Evolutionary conservation across 257 asterid genomes (phyloP), one percentile per base, ranked within the genome.

Genomic region (Cynanchum wilfordii): DNA sequence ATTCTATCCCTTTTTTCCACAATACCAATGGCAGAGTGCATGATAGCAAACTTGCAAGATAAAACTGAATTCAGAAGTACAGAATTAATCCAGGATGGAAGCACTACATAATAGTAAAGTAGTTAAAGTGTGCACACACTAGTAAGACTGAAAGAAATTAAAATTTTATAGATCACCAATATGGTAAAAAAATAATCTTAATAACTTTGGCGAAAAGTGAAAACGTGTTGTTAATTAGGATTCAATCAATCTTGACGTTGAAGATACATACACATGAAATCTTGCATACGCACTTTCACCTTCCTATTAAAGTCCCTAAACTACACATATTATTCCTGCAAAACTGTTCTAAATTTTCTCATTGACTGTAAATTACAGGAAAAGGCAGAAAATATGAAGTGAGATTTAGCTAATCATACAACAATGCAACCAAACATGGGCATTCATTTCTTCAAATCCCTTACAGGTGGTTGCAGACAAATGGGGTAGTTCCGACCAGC

Each of bases 311-410:
- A 79, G 79, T 75, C 79, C 91, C 80, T 81, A 84, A 78, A 77
- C 97, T 85, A 86, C 86, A 85, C 84, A 86, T 42, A 42, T 91
- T 89, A 86, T 88, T 90, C 96, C 89, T 84, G 89, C 97, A 94
- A 94, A 94, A 91, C 96, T 94, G 90, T 81, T 87, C 88, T 87
- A 84, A 76, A 82, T 82, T 82, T 84, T 67, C 89, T 85, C 80
- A 71, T 77, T 81, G 79, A 81, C 84, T 75, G 82, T 89, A 90
- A 86, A 85, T 86, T 90, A 92, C 96, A 92, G 85, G 88, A 85
- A 75, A 83, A 85, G 72, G 82, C 75, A 79, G 81, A 81, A 77
- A 86, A 72, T 70, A 62, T 80, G 73, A 79, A 78, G 78, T 80
- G 69, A 82, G 84, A 82, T 82, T 80, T 78, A 86, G 83, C 91